phyloP scores from a whole-genome alignment of 2,329 filamentous ascomycete species.

The Arachnomyces sp. region DNA sequence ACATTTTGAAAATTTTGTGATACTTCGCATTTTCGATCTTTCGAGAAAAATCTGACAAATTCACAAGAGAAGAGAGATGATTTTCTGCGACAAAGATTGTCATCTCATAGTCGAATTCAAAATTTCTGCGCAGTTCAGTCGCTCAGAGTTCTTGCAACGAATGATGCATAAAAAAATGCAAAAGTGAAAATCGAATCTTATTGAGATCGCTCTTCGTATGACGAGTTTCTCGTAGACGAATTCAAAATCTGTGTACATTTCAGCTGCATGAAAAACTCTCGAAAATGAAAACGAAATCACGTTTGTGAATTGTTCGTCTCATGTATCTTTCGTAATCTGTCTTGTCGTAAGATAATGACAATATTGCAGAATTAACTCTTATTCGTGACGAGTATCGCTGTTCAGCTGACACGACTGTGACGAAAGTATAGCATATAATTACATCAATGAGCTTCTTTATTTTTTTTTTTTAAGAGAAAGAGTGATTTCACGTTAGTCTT shows the following conservation, averaged over 20 bases:
- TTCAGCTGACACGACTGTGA: too few relatives aligned
- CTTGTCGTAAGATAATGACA: too few relatives aligned
- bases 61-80: conserved; percentile 3
- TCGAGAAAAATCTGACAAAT: not conserved
- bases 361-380: too few relatives aligned
- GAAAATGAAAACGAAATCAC: too few relatives aligned
- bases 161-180: not conserved
- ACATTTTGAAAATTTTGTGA: not conserved
- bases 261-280: too few relatives aligned
- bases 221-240: not conserved
- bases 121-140: conserved; percentile 1
- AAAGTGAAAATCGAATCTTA: not conserved
- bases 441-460: not conserved
- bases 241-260: not conserved
- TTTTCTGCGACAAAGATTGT: not conserved
- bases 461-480: not conserved
- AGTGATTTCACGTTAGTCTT: too few relatives aligned
- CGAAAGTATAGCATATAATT: too few relatives aligned
- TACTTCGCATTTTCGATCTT: not conserved
- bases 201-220: not conserved
- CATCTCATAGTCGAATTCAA: not conserved
- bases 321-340: too few relatives aligned
- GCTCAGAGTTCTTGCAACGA: conserved; percentile 1
- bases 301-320: too few relatives aligned
- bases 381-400: too few relatives aligned